Percentiles rank a stretch among this genome's conserved stretches.
phyloP scores from a whole-genome alignment of 352 stramenopile genomes.

The Phytophthora sansomeana region DNA sequence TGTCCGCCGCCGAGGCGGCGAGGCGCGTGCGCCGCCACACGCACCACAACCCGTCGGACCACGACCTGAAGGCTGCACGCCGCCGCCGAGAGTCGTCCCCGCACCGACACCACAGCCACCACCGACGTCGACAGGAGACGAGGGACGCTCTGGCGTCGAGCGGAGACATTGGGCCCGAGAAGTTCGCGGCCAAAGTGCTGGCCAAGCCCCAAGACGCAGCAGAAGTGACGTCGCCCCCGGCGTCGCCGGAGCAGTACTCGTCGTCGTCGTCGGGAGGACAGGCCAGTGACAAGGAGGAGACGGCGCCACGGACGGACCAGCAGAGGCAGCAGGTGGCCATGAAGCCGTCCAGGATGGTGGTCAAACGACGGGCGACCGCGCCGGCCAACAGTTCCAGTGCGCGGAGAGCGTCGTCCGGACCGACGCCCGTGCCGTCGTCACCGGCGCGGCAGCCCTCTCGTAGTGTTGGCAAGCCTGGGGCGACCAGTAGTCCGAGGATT shows the following conservation, averaged over 20 bases:
- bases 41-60: slow-evolving; percentile 31
- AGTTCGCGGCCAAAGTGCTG: slow-evolving; percentile 53
- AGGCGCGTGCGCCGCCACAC: slow-evolving; percentile 28
- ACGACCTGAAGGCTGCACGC: slow-evolving; percentile 18
- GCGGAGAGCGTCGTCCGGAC: slow-evolving; percentile 19
- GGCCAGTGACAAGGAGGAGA: slow-evolving; percentile 57
- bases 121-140: slow-evolving; percentile 13
- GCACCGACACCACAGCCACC: slow-evolving; percentile 25
- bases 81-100: slow-evolving; percentile 22
- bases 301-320: slow-evolving; percentile 17
- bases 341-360: slow-evolving; percentile 65
- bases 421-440: slow-evolving; percentile 29
- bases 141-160: slow-evolving; percentile 3
- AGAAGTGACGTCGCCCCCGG: slow-evolving; percentile 22
- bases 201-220: slow-evolving; percentile 17
- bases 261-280: slow-evolving; percentile 57
- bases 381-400: slow-evolving; percentile 31
- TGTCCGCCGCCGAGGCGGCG: slow-evolving; percentile 11
- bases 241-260: slow-evolving; percentile 40
- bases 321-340: slow-evolving; percentile 31
- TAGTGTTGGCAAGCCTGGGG: slow-evolving; percentile 23
- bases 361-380: slow-evolving; percentile 51
- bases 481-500: slow-evolving; percentile 13
- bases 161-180: slow-evolving; percentile 49
- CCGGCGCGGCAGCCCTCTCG: slow-evolving; percentile 21